These are phyloP conservation scores for Oryza officinalis DNA, from an alignment of 176 grass and related monocot genomes.

Conservation along the genomic window DNA sequence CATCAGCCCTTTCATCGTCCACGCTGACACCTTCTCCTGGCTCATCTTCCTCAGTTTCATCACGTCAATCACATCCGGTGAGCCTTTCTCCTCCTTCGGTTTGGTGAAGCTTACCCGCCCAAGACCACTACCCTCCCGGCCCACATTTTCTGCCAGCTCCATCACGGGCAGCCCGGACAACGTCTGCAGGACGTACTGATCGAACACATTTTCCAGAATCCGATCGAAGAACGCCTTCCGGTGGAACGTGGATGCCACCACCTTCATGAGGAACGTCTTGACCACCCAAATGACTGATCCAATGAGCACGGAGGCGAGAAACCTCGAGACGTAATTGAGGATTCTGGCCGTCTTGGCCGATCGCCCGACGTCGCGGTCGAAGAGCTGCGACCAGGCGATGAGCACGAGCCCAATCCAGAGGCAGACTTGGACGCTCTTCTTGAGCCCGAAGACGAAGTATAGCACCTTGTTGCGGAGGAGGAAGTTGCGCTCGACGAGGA, in stretches of 20 bases:
- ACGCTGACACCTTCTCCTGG: slow-evolving; percentile 88
- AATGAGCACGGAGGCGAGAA: slow-evolving; percentile 64
- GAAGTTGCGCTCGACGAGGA: slow-evolving; percentile 90
- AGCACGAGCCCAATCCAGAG: slow-evolving; percentile 77
- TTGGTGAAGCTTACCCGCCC: slow-evolving; percentile 67
- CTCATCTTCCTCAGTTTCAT: slow-evolving; percentile 75
- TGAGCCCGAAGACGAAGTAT: slow-evolving; percentile 94
- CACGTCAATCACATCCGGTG: slow-evolving; percentile 59
- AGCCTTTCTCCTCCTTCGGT: slow-evolving; percentile 57
- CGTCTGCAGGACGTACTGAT: slow-evolving; percentile 88
- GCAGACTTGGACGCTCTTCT: slow-evolving; percentile 68
- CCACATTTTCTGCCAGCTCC: slow-evolving; percentile 84
- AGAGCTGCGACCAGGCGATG: slow-evolving; percentile 75
- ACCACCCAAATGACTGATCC: slow-evolving; percentile 68
- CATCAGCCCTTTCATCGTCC: slow-evolving; percentile 85
- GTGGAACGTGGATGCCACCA: slow-evolving; percentile 85
- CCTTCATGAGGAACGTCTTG: slow-evolving; percentile 91
- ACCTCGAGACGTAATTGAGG: slow-evolving; percentile 64
- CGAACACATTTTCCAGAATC: slow-evolving; percentile 89
- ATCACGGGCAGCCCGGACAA: slow-evolving; percentile 76
- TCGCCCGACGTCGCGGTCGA: slow-evolving; percentile 44
- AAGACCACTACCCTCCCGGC: slow-evolving; percentile 42
- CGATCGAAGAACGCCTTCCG: slow-evolving; percentile 91
- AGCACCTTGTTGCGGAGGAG: slow-evolving; percentile 89
- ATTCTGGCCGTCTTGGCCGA: slow-evolving; percentile 46